phyloP scores from a whole-genome alignment of 2,329 filamentous ascomycete genomes.

The Talaromyces pinophilus region DNA sequence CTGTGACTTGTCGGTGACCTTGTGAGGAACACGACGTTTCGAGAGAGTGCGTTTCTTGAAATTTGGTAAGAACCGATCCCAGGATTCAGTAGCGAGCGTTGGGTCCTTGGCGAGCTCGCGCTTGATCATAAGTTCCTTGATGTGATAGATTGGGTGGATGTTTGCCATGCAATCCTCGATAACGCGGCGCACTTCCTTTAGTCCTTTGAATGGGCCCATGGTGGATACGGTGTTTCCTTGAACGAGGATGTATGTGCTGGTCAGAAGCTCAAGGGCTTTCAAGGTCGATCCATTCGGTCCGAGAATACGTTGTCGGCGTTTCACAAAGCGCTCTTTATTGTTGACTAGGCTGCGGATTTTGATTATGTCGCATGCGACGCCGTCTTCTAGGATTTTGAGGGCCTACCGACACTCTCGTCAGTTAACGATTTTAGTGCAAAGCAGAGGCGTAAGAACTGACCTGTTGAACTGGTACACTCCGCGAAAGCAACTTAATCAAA shows the following conservation, averaged over 20 bases:
- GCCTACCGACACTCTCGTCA: conserved; percentile 50
- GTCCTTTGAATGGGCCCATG: conserved; percentile 89
- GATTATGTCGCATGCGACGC: conserved; percentile 88
- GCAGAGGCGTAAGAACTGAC: conserved; percentile 26
- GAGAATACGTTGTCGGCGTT: conserved; percentile 87
- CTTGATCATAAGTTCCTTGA: conserved; percentile 96
- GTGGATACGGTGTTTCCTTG: conserved; percentile 93
- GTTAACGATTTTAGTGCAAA: conserved; percentile 13
- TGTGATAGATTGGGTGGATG: conserved; percentile 84
- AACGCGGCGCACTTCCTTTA: conserved; percentile 88
- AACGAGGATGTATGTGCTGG: conserved; percentile 87
- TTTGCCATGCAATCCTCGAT: conserved; percentile 97
- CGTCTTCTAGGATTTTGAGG: conserved; percentile 90
- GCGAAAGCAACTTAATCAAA: conserved; percentile 85
- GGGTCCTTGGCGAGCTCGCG: conserved; percentile 88
- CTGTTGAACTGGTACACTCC: conserved; percentile 89
- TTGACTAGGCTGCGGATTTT: conserved; percentile 88
- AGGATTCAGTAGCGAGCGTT: conserved; percentile 80
- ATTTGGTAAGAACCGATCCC: conserved; percentile 94
- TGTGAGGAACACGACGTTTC: conserved; percentile 78
- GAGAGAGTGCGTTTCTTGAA: conserved; percentile 93
- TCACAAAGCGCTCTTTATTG: conserved; percentile 95
- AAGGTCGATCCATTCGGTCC: conserved; percentile 89
- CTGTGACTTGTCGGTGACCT: conserved; percentile 89
- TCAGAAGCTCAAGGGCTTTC: conserved; percentile 90